A percentile compares a stretch with the other conserved stretches of the same genome.
Conservation (phyloP, 371 early-diverging fungal genomes). For the Mortierella sp. region DNA sequence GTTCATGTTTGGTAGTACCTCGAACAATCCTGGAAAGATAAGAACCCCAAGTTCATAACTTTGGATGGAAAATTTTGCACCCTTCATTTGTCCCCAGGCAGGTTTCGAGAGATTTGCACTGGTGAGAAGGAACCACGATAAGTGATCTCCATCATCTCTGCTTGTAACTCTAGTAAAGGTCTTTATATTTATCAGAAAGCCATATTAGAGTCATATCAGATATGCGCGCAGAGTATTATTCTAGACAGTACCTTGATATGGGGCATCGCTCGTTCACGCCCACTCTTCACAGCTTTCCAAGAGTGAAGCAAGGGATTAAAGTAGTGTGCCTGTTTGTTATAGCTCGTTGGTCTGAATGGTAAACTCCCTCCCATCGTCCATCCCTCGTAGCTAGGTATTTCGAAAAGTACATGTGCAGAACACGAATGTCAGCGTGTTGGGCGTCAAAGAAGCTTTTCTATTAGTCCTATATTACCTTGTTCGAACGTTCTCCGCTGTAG, state of each 20-base stretch:
- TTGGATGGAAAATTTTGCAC: constrained; percentile 29
- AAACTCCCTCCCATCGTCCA: constrained; percentile 64
- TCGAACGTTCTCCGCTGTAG: constrained; percentile 71
- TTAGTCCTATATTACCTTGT: constrained; percentile 58
- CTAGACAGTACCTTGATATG: constrained; percentile 66
- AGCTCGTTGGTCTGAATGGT: constrained; percentile 62
- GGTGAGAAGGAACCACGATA: constrained; percentile 68
- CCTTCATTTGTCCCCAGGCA: constrained; percentile 43
- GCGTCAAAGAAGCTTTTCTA: background rate
- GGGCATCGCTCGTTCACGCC: constrained; percentile 71
- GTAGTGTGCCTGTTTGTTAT: constrained; percentile 61
- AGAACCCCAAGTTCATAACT: constrained; percentile 76
- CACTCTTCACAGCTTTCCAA: constrained; percentile 65
- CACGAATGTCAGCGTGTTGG: background rate
- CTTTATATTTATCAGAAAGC: constrained; percentile 18
- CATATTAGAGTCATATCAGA: constrained; percentile 17
- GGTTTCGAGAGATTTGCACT: constrained; percentile 69
- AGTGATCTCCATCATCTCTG: constrained; percentile 45
- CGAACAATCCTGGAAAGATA: constrained; percentile 60
- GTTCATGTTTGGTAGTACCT: constrained; percentile 55
- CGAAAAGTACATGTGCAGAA: background rate
- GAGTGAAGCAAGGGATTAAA: constrained; percentile 61
- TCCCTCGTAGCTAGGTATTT: constrained; percentile 59
- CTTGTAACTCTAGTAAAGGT: constrained; percentile 60
- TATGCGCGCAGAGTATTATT: background rate